Evolutionary conservation across 2,329 filamentous ascomycete genomes (phyloP), one percentile per base, ranked within the genome.

Genomic region (Arthroderma uncinatum): DNA sequence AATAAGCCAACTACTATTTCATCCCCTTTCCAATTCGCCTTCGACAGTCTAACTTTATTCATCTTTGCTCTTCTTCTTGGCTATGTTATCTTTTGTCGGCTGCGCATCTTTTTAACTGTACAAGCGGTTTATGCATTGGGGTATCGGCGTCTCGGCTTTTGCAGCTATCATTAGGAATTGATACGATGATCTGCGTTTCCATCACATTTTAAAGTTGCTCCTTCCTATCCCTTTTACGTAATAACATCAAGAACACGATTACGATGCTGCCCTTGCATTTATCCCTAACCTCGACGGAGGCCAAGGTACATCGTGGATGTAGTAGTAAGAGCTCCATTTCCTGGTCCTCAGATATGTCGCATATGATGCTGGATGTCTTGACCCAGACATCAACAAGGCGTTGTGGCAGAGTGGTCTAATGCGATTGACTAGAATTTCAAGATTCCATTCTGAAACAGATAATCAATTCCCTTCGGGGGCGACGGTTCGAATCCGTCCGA

Each of bases 391-490:
- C 47, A 55, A 55, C 37, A 55, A 55, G 53, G 40, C 53, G 53
- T 47, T 55, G 36, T 55, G 53, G 53, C 53, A 42, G 53, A 55
- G 53, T 55, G 53, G 53, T 55, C 50, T 55, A 55, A 55, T 42
- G 53, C 53, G 53, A 33, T 36, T 55, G 53, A 55, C 53, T 55
- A 47, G 37, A 42, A 55, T 23, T 37, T 40, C 33, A 23, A 19
- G 40, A 47, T 48, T 48, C 28, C 19, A n/a, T n/a, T 54, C 52
- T 37, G 52, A 25, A 40, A 37, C 33, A 50, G 25, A 50, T 50
- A 50, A 50, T 50, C 47, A 50, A 50, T 50, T 50, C 47, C 47
- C 47, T 50, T 50, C 47, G 47, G 47, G 47, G 47, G 47, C 47
- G 47, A 50, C 47, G 47, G 47, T 50, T 50, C 47, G 47, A 50